A percentile compares a stretch with the other conserved stretches of the same genome.
These are phyloP conservation scores for Blastobotrys indianensis DNA, from an alignment of 1,139 yeast genomes.

Conservation along the genomic window DNA sequence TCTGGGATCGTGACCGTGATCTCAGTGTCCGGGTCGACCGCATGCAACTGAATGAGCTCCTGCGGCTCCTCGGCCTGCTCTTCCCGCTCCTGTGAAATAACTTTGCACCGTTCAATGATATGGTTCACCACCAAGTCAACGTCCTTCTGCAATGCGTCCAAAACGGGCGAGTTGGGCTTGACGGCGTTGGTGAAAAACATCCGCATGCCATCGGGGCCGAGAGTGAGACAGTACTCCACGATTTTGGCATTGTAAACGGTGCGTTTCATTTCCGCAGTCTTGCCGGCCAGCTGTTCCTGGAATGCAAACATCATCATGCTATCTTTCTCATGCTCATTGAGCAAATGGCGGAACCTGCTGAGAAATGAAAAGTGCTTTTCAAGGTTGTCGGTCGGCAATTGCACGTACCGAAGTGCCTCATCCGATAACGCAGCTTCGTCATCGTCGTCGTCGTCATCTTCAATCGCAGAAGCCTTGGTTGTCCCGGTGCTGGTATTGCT, in stretches of 20 bases:
- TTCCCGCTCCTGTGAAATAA: constrained; percentile 46
- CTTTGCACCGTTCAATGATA: constrained; percentile 65
- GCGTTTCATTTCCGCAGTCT: constrained; percentile 48
- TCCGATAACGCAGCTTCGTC: constrained; percentile 45
- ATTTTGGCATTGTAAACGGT: constrained; percentile 76
- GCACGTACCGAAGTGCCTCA: constrained; percentile 62
- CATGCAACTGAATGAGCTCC: constrained; percentile 78
- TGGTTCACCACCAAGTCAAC: constrained; percentile 66
- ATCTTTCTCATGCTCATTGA: constrained; percentile 82
- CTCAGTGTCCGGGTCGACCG: constrained; percentile 79
- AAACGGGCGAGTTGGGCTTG: constrained; percentile 52
- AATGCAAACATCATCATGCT: constrained; percentile 91
- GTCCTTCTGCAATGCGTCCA: constrained; percentile 63
- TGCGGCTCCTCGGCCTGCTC: constrained; percentile 50
- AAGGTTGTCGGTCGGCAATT: constrained; percentile 47
- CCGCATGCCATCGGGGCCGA: constrained; percentile 54
- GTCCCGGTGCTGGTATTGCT: constrained; percentile 12
- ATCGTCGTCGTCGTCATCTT: constrained; percentile 10
- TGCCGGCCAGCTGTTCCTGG: constrained; percentile 65
- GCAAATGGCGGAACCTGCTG: constrained; percentile 57
- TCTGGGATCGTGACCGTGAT: constrained; percentile 69
- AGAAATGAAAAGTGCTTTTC: constrained; percentile 48
- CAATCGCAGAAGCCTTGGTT: background rate
- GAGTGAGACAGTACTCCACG: constrained; percentile 67
- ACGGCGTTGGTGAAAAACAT: constrained; percentile 65